Conservation (phyloP, 2,329 filamentous ascomycete species). For the Trematosphaeria pertusa region DNA sequence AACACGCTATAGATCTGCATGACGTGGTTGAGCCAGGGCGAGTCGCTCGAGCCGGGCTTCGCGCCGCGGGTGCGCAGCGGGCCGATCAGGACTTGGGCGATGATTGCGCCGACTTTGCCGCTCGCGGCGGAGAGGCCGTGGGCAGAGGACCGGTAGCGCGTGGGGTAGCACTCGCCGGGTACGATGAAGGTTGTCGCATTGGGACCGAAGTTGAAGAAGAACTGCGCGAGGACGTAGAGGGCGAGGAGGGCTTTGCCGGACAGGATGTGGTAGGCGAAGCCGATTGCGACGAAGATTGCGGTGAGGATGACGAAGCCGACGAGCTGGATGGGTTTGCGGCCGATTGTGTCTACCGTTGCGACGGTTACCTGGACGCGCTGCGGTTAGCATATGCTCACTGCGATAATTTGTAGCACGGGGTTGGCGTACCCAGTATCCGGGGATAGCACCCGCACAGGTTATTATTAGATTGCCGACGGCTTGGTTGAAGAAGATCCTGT, state of each 20-base stretch:
- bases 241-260: conserved; percentile 51
- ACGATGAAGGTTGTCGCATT: conserved; percentile 60
- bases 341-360: conserved; percentile 73
- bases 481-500: conserved; percentile 74
- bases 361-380: no score
- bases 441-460: conserved; percentile 78
- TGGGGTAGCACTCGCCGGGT: conserved; percentile 59
- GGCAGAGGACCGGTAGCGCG: conserved; percentile 55
- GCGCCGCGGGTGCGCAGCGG: conserved; percentile 63
- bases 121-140: conserved; percentile 58
- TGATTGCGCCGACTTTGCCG: conserved; percentile 58
- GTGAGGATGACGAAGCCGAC: conserved; percentile 58
- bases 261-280: conserved; percentile 56
- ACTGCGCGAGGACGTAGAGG: conserved; percentile 57
- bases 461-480: conserved; percentile 81
- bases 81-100: conserved; percentile 58
- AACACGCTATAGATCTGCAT: conserved; percentile 79
- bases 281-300: conserved; percentile 57
- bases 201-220: conserved; percentile 63
- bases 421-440: conserved; percentile 86
- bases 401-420: no score
- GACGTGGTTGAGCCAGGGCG: conserved; percentile 72
- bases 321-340: conserved; percentile 79
- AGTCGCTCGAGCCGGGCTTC: conserved; percentile 49
- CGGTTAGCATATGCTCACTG: no score